phyloP scores from a whole-genome alignment of 1,284 basidiomycete species.

The Heterobasidion occidentale region DNA sequence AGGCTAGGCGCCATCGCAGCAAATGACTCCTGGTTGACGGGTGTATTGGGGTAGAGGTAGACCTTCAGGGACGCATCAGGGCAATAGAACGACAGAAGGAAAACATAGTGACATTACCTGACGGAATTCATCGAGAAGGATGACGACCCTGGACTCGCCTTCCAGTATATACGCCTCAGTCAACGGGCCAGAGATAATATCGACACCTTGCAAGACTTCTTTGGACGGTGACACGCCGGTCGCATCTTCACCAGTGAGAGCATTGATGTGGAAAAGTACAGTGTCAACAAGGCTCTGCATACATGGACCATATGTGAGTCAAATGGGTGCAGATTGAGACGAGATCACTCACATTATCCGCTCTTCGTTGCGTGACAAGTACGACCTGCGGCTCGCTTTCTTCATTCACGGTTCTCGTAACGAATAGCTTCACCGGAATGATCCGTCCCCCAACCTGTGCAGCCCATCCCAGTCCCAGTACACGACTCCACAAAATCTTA shows the following conservation, averaged over 20 bases:
- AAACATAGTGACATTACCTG: slow-evolving; percentile 31
- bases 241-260: slow-evolving; percentile 64
- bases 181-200: slow-evolving; percentile 49
- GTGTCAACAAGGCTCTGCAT: slow-evolving; percentile 53
- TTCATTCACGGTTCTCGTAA: slow-evolving; percentile 41
- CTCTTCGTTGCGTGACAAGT: slow-evolving; percentile 51
- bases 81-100: neutral
- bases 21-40: slow-evolving; percentile 33
- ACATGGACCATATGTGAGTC: neutral
- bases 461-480: slow-evolving; percentile 62
- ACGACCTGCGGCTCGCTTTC: slow-evolving; percentile 47
- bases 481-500: slow-evolving; percentile 66
- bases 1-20: slow-evolving; percentile 32
- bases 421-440: slow-evolving; percentile 51
- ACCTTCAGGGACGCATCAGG: slow-evolving; percentile 26
- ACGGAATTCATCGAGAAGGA: slow-evolving; percentile 61
- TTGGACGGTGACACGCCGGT: slow-evolving; percentile 17
- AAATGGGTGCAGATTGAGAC: too few species aligned
- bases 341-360: slow-evolving; percentile 44
- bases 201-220: slow-evolving; percentile 44
- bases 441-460: slow-evolving; percentile 44
- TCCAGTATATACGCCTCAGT: slow-evolving; percentile 50
- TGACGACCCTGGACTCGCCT: slow-evolving; percentile 37
- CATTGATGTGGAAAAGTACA: slow-evolving; percentile 73
- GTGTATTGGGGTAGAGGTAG: slow-evolving; percentile 57